Percentiles rank a stretch among this genome's conserved stretches.
These are phyloP conservation scores for Saturnispora sekii DNA, from an alignment of 805 yeast genomes.

Conservation along the genomic window DNA sequence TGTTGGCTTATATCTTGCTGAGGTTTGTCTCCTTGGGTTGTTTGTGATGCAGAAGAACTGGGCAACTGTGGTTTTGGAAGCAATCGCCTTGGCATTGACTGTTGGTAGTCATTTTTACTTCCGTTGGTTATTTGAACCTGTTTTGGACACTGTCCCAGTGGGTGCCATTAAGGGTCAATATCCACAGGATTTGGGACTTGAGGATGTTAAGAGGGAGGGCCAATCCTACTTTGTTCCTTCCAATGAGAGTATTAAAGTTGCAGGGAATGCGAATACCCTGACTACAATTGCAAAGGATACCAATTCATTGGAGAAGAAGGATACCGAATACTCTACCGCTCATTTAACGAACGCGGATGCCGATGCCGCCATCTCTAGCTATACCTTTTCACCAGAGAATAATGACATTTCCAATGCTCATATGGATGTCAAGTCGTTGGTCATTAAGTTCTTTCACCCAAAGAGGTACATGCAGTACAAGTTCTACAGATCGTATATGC, in stretches of 20 bases:
- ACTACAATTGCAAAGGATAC: not conserved
- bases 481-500: conserved; percentile 29
- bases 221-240: conserved; percentile 16
- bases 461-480: conserved; percentile 20
- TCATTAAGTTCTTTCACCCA: conserved; percentile 24
- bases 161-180: conserved; percentile 46
- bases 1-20: conserved; percentile 62
- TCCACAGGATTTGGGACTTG: conserved; percentile 58
- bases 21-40: conserved; percentile 58
- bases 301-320: conserved; percentile 4
- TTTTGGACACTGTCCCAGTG: conserved; percentile 61
- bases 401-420: not conserved
- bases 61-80: conserved; percentile 69
- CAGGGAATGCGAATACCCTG: not conserved
- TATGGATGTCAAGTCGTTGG: not conserved
- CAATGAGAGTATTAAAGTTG: conserved; percentile 7
- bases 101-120: conserved; percentile 49
- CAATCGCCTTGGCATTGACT: conserved; percentile 47
- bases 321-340: not conserved
- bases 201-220: conserved; percentile 39
- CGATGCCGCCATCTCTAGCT: conserved; percentile 5
- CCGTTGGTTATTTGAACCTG: conserved; percentile 49
- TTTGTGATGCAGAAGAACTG: conserved; percentile 71
- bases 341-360: conserved; percentile 2
- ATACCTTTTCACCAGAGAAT: conserved; percentile 5